Conservation (phyloP, 2,329 filamentous ascomycete species). For the Westerdykella ornata region DNA sequence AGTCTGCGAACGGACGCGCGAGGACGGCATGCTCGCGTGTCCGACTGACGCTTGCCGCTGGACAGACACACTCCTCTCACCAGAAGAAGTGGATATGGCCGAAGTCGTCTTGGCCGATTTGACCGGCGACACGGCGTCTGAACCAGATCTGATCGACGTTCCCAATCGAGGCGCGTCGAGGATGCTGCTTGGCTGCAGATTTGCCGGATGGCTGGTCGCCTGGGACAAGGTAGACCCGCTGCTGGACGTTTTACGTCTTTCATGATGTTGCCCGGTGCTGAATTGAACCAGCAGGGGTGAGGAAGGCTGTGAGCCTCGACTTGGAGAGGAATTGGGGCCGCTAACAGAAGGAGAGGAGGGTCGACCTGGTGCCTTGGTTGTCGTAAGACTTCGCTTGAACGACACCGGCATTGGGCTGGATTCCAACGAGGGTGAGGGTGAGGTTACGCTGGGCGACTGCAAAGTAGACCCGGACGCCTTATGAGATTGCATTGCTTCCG, state of each 20-base stretch:
- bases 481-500: constrained; percentile 74
- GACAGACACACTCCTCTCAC: constrained; percentile 34
- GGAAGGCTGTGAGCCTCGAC: constrained; percentile 72
- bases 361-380: constrained; percentile 63
- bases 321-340: constrained; percentile 80
- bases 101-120: constrained; percentile 41
- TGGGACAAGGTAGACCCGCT: constrained; percentile 79
- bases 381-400: constrained; percentile 74
- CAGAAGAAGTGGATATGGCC: constrained; percentile 45
- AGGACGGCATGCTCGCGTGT: constrained; percentile 42
- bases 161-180: constrained; percentile 63
- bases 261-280: constrained; percentile 72
- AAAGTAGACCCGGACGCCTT: constrained; percentile 43
- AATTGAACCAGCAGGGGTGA: constrained; percentile 96
- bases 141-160: constrained; percentile 46
- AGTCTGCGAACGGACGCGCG: constrained; percentile 74
- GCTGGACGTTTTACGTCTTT: constrained; percentile 87
- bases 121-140: constrained; percentile 50
- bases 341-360: constrained; percentile 81
- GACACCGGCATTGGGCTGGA: constrained; percentile 77
- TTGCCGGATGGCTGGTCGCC: constrained; percentile 55
- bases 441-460: constrained; percentile 41
- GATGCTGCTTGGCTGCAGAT: constrained; percentile 63
- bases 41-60: constrained; percentile 30
- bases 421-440: constrained; percentile 64